A percentile compares a stretch with the other conserved stretches of the same genome.
These are phyloP conservation scores for Angophora floribunda DNA, from an alignment of 345 rosid genomes.

Conservation along the genomic window DNA sequence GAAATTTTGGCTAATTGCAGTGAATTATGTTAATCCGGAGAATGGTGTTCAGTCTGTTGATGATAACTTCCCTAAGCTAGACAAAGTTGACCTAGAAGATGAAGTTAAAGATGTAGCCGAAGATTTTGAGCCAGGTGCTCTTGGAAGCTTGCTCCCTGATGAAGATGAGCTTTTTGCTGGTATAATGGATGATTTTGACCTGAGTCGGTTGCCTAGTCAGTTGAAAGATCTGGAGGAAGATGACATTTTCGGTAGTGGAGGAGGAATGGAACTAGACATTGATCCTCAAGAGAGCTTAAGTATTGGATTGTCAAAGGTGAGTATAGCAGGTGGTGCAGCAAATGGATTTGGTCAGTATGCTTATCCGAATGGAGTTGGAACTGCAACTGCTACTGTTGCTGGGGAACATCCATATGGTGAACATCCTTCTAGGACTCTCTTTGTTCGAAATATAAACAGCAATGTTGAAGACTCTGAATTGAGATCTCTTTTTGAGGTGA, in stretches of 20 bases:
- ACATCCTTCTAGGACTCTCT: conserved; percentile 92
- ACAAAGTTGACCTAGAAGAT: conserved; percentile 31
- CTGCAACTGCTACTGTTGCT: conserved; percentile 32
- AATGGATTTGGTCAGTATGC: conserved; percentile 41
- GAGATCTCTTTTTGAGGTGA: conserved; percentile 84
- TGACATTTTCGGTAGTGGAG: conserved; percentile 85
- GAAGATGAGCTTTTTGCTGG: conserved; percentile 85
- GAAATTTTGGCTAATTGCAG: conserved; percentile 26
- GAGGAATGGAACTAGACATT: conserved; percentile 83
- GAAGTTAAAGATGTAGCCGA: conserved; percentile 42
- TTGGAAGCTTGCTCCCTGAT: conserved; percentile 64
- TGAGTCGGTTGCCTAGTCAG: conserved; percentile 50
- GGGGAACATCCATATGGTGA: conserved; percentile 96
- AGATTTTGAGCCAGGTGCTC: conserved; percentile 33
- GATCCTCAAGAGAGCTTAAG: conserved; percentile 47
- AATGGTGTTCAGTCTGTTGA: conserved; percentile 29
- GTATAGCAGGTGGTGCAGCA: conserved; percentile 41
- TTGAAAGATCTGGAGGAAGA: conserved; percentile 77
- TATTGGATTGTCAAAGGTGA: conserved; percentile 35
- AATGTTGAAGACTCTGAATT: conserved; percentile 87
- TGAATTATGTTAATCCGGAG: conserved; percentile 49
- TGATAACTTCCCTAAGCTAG: conserved; percentile 36
- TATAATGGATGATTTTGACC: conserved; percentile 72
- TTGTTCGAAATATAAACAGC: conserved; percentile 91
- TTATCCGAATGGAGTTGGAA: conserved; percentile 51